A percentile compares a stretch with the other conserved stretches of the same genome.
These are phyloP conservation scores for Rhexocercosporidium sp. DNA, from an alignment of 2,329 filamentous ascomycete genomes.

Conservation along the genomic window DNA sequence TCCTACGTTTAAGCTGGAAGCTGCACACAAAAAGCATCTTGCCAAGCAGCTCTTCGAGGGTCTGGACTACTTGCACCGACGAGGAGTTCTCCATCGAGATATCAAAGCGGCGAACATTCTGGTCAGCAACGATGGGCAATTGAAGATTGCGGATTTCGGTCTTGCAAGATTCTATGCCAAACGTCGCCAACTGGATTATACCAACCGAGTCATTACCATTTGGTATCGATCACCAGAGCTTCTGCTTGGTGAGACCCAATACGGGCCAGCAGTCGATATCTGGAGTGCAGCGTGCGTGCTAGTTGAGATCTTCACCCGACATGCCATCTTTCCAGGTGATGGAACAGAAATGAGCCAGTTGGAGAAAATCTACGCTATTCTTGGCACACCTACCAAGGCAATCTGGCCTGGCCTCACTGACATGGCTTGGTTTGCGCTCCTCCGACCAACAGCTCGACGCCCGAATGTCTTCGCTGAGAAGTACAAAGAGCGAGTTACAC, in stretches of 20 bases:
- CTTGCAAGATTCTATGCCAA: conserved; percentile 97
- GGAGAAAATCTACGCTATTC: conserved; percentile 92
- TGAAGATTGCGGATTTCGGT: conserved; percentile 96
- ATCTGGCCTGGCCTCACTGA: conserved; percentile 93
- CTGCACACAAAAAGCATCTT: conserved; percentile 89
- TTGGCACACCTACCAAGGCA: conserved; percentile 83
- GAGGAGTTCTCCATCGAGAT: conserved; percentile 94
- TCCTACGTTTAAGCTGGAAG: conserved; percentile 84
- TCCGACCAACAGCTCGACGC: conserved; percentile 77
- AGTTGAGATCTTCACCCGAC: conserved; percentile 92
- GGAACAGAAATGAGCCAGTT: conserved; percentile 95
- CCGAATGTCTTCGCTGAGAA: conserved; percentile 80
- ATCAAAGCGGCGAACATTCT: conserved; percentile 99
- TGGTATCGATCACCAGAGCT: conserved; percentile 95
- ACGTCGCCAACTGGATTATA: conserved; percentile 89
- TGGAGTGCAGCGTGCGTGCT: conserved; percentile 98
- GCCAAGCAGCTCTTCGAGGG: conserved; percentile 93
- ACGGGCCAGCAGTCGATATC: conserved; percentile 88
- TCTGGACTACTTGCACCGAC: conserved; percentile 88
- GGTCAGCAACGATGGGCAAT: conserved; percentile 83
- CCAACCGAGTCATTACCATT: conserved; percentile 97
- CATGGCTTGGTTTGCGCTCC: conserved; percentile 95
- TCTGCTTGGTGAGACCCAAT: conserved; percentile 88
- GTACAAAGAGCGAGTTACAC: conserved; percentile 78
- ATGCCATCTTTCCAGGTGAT: conserved; percentile 93